Base-by-base conservation (phyloP, 1,139 yeast species). In the Lodderomyces oxycetoniae region DNA sequence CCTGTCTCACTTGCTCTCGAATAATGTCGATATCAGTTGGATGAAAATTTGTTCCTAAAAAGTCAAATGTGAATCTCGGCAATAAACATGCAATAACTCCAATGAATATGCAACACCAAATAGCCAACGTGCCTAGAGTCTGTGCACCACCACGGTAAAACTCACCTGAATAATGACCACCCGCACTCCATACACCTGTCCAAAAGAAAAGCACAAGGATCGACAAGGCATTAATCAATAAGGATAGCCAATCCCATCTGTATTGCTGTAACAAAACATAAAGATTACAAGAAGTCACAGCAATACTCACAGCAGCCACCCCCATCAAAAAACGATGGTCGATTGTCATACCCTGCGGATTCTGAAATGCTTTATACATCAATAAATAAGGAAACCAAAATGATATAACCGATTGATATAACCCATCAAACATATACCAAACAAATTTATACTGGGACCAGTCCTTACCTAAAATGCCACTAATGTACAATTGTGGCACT, bases 261-360 rank as follows among this genome's bases (percentile, higher is more conserved):
- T 62, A 63, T 49, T 77, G 82, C 40, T 68, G 75, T 38, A 76
- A 55, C 44, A 77, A 51, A 19, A 77, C 71, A 49, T 74, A 75
- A 11, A 74, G 34, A 50, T 77, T 67, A 59, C 79, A 71, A 1
- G 79, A 59, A 17, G 74, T 56, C 29, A 74, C 79, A 7, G 77
- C 55, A 38, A 74, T 66, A 38, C 63, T 59, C 11, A 67, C 63
- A 33, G 67, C 71, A 42, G 70, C 61, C 5, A 70, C 62, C 40
- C 82, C 82, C 39, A 76, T 58, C 72, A 77, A 71, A 52, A 73
- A 77, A 43, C 82, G 55, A 42, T 75, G 80, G 48, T 74, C 78
- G n/a, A 75, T 57, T 3, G 57, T 43, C 45, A 74, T 55, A 9
- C 82, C 83, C 37, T 67, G 63, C 10, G 61, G 63, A 43, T 66